Evolutionary conservation across 305 asterid genomes (phyloP).

Genomic region (Fraxinus velutina): DNA sequence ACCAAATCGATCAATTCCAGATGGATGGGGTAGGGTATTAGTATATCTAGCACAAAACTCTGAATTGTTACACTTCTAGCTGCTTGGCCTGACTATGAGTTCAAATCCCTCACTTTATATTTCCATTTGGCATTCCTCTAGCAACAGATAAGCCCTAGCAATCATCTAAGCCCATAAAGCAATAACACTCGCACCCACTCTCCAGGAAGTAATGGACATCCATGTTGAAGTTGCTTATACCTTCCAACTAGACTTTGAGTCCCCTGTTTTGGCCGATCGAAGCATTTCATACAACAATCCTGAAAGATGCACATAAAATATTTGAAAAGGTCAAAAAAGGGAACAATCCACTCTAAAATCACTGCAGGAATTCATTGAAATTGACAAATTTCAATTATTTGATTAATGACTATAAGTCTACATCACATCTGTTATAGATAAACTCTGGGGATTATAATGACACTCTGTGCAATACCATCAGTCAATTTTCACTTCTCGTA

Average conservation of each 20-base stretch:
- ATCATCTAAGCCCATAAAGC: slow-evolving; percentile 11
- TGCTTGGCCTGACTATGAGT: neutral
- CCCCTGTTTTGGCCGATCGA: slow-evolving; percentile 86
- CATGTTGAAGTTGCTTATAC: slow-evolving; percentile 35
- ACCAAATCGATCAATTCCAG: neutral
- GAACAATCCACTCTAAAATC: neutral
- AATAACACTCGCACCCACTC: slow-evolving; percentile 10
- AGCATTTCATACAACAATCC: slow-evolving; percentile 94
- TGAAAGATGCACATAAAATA: slow-evolving; percentile 35
- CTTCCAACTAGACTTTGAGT: slow-evolving; percentile 93
- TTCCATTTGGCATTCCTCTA: neutral
- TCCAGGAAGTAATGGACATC: slow-evolving; percentile 11
- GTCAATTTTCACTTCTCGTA: neutral
- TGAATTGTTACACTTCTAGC: neutral
- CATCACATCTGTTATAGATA: neutral
- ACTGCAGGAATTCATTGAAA: neutral
- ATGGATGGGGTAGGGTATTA: neutral
- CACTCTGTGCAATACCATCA: neutral
- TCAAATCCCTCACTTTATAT: neutral
- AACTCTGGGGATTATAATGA: neutral
- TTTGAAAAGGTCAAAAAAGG: slow-evolving; percentile 20
- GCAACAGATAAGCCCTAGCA: slow-evolving; percentile 2
- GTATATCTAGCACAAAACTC: neutral
- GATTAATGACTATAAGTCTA: neutral
- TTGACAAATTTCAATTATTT: neutral